Evolutionary conservation across 371 early-diverging fungal species (phyloP).

Genomic region (Apophysomyces trapeziformis): DNA sequence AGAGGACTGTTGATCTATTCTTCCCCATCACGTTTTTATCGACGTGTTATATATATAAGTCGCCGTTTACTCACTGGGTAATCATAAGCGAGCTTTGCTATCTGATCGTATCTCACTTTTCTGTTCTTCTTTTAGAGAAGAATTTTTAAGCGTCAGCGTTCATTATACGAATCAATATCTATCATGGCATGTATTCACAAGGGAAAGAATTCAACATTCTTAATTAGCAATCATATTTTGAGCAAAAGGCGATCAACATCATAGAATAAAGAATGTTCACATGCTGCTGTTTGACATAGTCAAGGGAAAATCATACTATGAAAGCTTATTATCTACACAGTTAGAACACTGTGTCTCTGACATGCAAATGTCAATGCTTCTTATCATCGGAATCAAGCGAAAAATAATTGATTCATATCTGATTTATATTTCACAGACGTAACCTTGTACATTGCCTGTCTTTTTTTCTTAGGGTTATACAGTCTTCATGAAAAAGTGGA

Average conservation of each 20-base stretch:
- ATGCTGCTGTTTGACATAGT: not conserved
- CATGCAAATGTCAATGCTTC: not conserved
- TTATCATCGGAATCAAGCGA: not conserved
- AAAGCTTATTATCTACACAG: not conserved
- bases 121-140: too few relatives aligned
- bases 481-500: not conserved
- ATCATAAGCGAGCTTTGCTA: too few relatives aligned
- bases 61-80: too few relatives aligned
- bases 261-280: not conserved
- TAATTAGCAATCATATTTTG: too few relatives aligned
- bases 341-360: not conserved
- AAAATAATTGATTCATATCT: not conserved
- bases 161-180: too few relatives aligned
- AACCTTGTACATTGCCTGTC: not conserved
- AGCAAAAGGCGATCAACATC: not conserved
- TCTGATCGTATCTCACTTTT: too few relatives aligned
- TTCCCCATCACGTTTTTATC: too few relatives aligned
- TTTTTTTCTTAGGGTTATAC: not conserved
- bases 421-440: not conserved
- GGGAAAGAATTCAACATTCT: too few relatives aligned
- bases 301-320: conserved; percentile 6
- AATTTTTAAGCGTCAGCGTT: too few relatives aligned
- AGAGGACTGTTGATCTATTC: too few relatives aligned
- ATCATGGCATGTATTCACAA: too few relatives aligned
- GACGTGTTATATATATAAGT: too few relatives aligned